Evolutionary conservation across 352 stramenopile genomes (phyloP).

Genomic region (Globisporangium paddicum): DNA sequence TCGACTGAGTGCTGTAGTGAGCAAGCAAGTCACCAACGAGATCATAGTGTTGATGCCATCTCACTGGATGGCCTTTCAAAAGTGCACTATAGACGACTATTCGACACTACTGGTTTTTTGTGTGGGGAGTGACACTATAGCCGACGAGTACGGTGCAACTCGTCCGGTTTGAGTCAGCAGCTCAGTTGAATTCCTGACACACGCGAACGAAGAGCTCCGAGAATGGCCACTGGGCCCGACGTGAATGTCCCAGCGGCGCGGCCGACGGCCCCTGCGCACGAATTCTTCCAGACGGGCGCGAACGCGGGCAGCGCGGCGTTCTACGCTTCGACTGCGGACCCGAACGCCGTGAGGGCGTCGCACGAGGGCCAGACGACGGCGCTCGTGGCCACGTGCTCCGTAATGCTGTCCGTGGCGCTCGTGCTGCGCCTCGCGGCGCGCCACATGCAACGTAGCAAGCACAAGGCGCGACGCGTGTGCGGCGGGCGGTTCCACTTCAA

Average conservation of each 20-base stretch:
- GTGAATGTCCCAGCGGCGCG: constrained; percentile 6
- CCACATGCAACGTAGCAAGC: constrained; percentile 29
- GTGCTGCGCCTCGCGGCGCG: constrained; percentile 30
- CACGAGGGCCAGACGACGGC: constrained; percentile 47
- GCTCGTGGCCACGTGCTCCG: constrained; percentile 51
- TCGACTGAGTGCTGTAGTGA: too few relatives aligned
- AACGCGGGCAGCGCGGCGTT: background rate
- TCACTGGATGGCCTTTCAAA: too few relatives aligned
- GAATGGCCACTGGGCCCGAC: background rate
- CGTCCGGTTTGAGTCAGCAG: background rate
- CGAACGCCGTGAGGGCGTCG: background rate
- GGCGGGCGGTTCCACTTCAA: constrained; percentile 22
- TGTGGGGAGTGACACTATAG: too few relatives aligned
- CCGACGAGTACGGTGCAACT: too few relatives aligned
- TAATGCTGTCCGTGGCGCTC: constrained; percentile 54
- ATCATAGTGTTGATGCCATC: too few relatives aligned
- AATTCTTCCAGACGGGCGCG: background rate
- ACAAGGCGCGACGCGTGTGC: constrained; percentile 10
- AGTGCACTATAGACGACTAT: too few relatives aligned
- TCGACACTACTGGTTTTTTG: too few relatives aligned
- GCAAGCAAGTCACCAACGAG: too few relatives aligned
- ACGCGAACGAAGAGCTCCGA: background rate
- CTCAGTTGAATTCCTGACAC: background rate
- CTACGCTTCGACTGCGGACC: background rate
- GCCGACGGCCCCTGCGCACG: background rate